Evolutionary conservation across 1,284 basidiomycete species (phyloP), one percentile per base, ranked within the genome.

Genomic region (Malassezia japonica): DNA sequence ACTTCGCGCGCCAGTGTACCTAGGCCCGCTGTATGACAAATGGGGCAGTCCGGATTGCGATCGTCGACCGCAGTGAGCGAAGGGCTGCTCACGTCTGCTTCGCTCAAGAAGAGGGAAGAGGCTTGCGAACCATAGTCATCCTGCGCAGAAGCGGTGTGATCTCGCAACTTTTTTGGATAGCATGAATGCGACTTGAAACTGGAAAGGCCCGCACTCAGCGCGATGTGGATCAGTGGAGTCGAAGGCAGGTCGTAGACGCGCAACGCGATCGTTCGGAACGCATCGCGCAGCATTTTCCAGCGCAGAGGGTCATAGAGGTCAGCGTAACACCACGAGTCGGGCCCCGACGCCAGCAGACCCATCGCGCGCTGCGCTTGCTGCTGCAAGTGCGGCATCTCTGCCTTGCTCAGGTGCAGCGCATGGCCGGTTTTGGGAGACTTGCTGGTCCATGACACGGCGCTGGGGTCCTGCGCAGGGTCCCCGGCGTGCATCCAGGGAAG

Each of bases 1-100:
- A 95, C 87, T 60, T 91, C 86, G 49, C 79, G 78, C 4, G 67
- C 88, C 6, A 98, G 79, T 46, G 79, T 77, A 18, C 83, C 83
- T 15, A 96, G 78, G 12, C 83, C 81, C 1, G 36, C 23, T 0
- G 13, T 72, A 59, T 87, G 85, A 74, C 92, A 98, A 4, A 87
- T 83, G 0, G 92, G 92, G 72, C 92, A 98, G 71, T 95, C 86
- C 20, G 46, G 47, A 34, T 64, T 59, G 3, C 38, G 20, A 5
- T 39, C 16, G 9, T 37, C 43, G n/a, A n/a, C n/a, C n/a, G n/a
- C n/a, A 1, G 38, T n/a, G 10, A 8, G 23, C 13, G 38, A 40
- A 21, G 38, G 23, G n/a, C n/a, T 7, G 38, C 27, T 18, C 4
- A 18, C 9, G 23, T 40, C 38, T 23, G 27, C 15, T n/a, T 24